These are phyloP conservation scores for Myriosclerotinia duriaeana DNA, from an alignment of 2,329 filamentous ascomycete genomes.

Conservation along the genomic window DNA sequence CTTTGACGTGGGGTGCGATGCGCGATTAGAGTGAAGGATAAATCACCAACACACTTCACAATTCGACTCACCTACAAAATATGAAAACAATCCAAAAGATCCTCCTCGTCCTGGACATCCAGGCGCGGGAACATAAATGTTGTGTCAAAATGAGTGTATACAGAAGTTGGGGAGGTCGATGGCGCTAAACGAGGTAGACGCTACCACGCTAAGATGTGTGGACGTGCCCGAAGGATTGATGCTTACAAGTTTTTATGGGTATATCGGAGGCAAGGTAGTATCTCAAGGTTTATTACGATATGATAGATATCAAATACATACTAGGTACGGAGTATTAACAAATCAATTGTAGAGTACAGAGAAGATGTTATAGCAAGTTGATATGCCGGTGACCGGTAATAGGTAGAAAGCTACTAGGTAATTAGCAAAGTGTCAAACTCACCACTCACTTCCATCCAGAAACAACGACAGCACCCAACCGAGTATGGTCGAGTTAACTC, in stretches of 20 bases:
- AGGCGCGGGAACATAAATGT: conserved; percentile 24
- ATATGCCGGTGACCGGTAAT: neutral
- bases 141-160: conserved; percentile 24
- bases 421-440: conserved; percentile 10
- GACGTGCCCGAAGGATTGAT: conserved; percentile 22
- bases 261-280: neutral
- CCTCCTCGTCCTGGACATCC: conserved; percentile 25
- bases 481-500: conserved; percentile 3
- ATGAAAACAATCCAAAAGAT: conserved; percentile 24
- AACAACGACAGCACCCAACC: conserved; percentile 5
- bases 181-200: conserved; percentile 23
- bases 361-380: neutral
- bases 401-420: conserved; percentile 1
- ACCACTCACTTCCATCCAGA: neutral
- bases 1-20: conserved; percentile 32
- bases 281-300: conserved; percentile 5
- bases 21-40: conserved; percentile 16
- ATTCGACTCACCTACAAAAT: conserved; percentile 22
- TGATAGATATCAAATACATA: conserved; percentile 17
- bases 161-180: conserved; percentile 21
- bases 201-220: conserved; percentile 20
- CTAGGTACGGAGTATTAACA: neutral
- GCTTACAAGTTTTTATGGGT: conserved; percentile 22
- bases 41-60: neutral
- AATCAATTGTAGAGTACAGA: neutral